These are phyloP conservation scores for Kodamaea jinghongensis DNA, from an alignment of 805 yeast species.

Conservation along the genomic window DNA sequence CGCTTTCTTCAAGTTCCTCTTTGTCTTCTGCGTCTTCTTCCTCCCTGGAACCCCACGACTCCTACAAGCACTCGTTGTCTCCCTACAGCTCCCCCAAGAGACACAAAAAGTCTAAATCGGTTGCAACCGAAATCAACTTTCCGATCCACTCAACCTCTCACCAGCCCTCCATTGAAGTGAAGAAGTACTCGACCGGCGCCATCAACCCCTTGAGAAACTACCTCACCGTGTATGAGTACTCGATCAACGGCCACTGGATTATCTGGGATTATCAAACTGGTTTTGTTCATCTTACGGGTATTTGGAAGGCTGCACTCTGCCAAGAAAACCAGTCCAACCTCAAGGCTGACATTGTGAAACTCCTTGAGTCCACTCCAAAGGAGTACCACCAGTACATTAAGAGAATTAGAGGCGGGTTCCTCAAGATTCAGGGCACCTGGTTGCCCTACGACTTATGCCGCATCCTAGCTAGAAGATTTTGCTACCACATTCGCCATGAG, in stretches of 20 bases:
- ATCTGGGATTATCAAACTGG: conserved; percentile 88
- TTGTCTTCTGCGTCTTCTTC: too few relatives aligned
- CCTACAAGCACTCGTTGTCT: too few relatives aligned
- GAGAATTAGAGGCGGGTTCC: conserved; percentile 85
- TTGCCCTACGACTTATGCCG: conserved; percentile 68
- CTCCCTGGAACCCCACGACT: too few relatives aligned
- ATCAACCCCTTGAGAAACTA: conserved; percentile 64
- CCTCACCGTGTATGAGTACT: conserved; percentile 70
- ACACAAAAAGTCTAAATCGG: conserved; percentile 7
- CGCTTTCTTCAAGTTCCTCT: too few relatives aligned
- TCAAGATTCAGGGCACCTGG: conserved; percentile 96
- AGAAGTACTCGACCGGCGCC: conserved; percentile 65
- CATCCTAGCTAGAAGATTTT: conserved; percentile 66
- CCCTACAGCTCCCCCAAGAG: conserved; percentile 1
- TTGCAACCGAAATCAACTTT: conserved; percentile 11
- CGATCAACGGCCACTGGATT: conserved; percentile 66
- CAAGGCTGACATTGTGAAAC: conserved; percentile 77
- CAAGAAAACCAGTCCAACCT: conserved; percentile 10
- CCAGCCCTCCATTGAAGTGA: conserved; percentile 17
- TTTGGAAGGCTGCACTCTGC: conserved; percentile 62
- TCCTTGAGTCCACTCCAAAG: conserved; percentile 60
- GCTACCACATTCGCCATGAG: conserved; percentile 72
- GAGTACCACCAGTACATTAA: conserved; percentile 59
- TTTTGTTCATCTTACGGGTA: conserved; percentile 81
- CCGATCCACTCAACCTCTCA: conserved; percentile 9